Evolutionary conservation across 305 asterid species (phyloP), one percentile per base, ranked within the genome.

Genomic region (Fraxinus sp.): DNA sequence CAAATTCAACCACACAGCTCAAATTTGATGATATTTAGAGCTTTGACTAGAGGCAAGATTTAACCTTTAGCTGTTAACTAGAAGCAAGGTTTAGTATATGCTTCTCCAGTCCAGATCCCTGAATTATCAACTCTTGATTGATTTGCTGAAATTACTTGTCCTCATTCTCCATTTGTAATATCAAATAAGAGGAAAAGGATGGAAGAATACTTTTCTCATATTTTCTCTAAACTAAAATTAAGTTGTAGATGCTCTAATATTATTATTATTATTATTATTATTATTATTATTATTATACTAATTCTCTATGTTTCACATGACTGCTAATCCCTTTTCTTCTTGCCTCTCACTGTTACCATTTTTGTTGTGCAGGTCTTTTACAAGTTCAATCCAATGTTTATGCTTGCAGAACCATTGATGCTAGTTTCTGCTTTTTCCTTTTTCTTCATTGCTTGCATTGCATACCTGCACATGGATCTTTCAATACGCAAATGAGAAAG

Each of bases 331-430:
- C 33, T 22, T 78, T 55, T 22, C 77, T 68, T 80, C 80, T 74
- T 52, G 28, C 4, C 24, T 75, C 9, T 62, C 43, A 28, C 80
- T 36, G 11, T 20, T 32, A 77, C 28, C 78, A 43, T 33, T 77
- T 83, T 59, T 26, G 79, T 70, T 78, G 33, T 93, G 91, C 98
- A 96, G 99, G 98, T 96, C 77, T 88, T 92, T 83, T 96, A 96
- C 92, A 89, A 88, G 85, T 96, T 96, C 98, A 90, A 89, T 83
- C 93, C 91, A 57, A 57, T 92, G 80, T 96, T 87, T 84, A 96
- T 96, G 99, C 97, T 96, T 39, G 99, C 98, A 1, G 99, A 96
- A 86, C 99, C 99, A 73, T 62, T 96, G 93, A 93, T 96, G 98
- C 90, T 96, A 52, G 89, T 55, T 80, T 87, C 97, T 59, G 97